Evolutionary conservation across 192 early-diverging fungal genomes (phyloP).

Genomic region (Coemansia sp.): DNA sequence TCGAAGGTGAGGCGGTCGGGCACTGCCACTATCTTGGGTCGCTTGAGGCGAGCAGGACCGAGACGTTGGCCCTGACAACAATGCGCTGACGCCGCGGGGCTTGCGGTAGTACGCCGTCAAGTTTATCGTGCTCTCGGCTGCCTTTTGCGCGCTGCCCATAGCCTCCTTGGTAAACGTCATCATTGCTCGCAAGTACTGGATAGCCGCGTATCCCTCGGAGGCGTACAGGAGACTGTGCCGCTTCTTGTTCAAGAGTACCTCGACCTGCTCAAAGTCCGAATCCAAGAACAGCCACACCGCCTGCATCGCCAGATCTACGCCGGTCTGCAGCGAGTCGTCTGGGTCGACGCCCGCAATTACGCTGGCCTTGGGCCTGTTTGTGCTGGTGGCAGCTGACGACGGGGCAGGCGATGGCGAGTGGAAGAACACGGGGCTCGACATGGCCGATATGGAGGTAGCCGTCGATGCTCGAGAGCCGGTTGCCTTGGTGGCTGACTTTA

Average conservation of each 20-base stretch:
- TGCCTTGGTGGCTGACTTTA: not conserved
- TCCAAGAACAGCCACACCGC: constrained; percentile 77
- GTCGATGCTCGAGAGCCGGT: not conserved
- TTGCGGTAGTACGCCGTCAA: constrained; percentile 65
- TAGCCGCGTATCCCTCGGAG: constrained; percentile 69
- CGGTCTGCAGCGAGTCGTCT: constrained; percentile 50
- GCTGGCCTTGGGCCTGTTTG: constrained; percentile 4
- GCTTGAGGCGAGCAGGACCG: constrained; percentile 50
- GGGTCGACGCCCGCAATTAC: constrained; percentile 23
- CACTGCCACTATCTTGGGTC: constrained; percentile 27
- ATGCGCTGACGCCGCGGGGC: constrained; percentile 36
- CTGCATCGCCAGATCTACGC: constrained; percentile 56
- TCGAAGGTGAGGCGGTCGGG: constrained; percentile 48
- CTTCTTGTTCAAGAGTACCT: constrained; percentile 55
- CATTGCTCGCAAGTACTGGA: constrained; percentile 65
- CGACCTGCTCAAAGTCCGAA: constrained; percentile 69
- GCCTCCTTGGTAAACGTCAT: constrained; percentile 79
- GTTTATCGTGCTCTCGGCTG: constrained; percentile 62
- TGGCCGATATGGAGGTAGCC: not conserved
- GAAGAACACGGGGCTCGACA: not conserved
- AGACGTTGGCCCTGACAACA: constrained; percentile 31
- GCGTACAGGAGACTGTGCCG: constrained; percentile 65
- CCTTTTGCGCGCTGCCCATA: constrained; percentile 61
- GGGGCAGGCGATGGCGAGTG: not conserved
- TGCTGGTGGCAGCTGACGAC: not conserved